These are phyloP conservation scores for Hymenoscyphus fraxineus DNA, from an alignment of 2,329 filamentous ascomycete species.

Conservation along the genomic window DNA sequence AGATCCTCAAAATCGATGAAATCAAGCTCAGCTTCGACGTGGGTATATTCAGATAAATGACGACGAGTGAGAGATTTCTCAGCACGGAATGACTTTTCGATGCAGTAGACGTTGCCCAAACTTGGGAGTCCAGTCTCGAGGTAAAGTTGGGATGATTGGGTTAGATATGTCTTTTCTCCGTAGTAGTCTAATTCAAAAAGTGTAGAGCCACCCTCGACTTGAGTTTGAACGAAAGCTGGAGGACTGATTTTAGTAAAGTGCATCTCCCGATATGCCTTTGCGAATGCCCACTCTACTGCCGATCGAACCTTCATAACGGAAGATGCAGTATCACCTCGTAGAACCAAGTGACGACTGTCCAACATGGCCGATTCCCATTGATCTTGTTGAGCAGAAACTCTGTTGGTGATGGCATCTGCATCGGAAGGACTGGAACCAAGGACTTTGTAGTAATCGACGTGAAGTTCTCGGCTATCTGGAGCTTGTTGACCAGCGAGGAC, in stretches of 20 bases:
- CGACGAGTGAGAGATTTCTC: constrained; percentile 94
- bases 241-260: constrained; percentile 66
- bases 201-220: constrained; percentile 76
- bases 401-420: constrained; percentile 71
- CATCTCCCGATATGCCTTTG: constrained; percentile 60
- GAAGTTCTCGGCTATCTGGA: constrained; percentile 66
- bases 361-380: constrained; percentile 43
- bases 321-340: constrained; percentile 65
- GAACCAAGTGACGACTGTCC: constrained; percentile 67
- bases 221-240: constrained; percentile 75
- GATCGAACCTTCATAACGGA: constrained; percentile 69
- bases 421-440: constrained; percentile 67
- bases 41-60: constrained; percentile 93
- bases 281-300: constrained; percentile 64
- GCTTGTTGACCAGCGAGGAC: constrained; percentile 64
- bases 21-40: constrained; percentile 94
- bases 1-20: constrained; percentile 92
- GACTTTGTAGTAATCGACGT: constrained; percentile 68
- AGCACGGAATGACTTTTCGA: constrained; percentile 97
- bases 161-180: constrained; percentile 85
- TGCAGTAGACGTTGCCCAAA: constrained; percentile 93
- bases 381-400: constrained; percentile 65
- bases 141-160: constrained; percentile 95
- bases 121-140: constrained; percentile 90
- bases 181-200: constrained; percentile 55